Conservation (phyloP, 257 asterid genomes). For the Fraxinus americana region DNA sequence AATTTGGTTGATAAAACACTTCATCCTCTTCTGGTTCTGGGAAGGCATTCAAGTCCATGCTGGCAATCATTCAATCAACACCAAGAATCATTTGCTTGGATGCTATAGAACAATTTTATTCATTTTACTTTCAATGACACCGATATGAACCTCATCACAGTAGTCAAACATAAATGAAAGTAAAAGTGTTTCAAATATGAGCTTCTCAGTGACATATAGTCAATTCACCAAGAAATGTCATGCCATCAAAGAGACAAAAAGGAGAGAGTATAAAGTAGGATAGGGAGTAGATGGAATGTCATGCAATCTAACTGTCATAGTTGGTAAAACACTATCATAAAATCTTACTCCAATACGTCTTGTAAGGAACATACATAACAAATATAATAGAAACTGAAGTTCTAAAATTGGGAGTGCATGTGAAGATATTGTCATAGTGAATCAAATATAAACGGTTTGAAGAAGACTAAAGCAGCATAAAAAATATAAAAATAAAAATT, state of each 20-base stretch:
- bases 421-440: neutral
- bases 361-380: neutral
- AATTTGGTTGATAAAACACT: conserved; percentile 54
- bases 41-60: conserved; percentile 95
- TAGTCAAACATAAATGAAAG: neutral
- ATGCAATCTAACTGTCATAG: neutral
- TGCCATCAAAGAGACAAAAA: neutral
- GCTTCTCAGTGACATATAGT: neutral
- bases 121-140: neutral
- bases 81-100: conserved; percentile 44
- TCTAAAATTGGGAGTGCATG: too few species aligned
- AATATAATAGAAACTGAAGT: neutral
- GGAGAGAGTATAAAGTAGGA: neutral
- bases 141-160: neutral
- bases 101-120: neutral
- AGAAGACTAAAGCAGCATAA: neutral
- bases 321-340: too few species aligned
- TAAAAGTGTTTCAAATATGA: neutral
- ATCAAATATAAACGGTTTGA: neutral
- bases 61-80: conserved; percentile 53
- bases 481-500: neutral
- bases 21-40: conserved; percentile 96
- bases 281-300: neutral
- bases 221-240: neutral
- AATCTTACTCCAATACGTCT: neutral